Evolutionary conservation across 192 early-diverging fungal genomes (phyloP).

Genomic region (Backusella australiensis): DNA sequence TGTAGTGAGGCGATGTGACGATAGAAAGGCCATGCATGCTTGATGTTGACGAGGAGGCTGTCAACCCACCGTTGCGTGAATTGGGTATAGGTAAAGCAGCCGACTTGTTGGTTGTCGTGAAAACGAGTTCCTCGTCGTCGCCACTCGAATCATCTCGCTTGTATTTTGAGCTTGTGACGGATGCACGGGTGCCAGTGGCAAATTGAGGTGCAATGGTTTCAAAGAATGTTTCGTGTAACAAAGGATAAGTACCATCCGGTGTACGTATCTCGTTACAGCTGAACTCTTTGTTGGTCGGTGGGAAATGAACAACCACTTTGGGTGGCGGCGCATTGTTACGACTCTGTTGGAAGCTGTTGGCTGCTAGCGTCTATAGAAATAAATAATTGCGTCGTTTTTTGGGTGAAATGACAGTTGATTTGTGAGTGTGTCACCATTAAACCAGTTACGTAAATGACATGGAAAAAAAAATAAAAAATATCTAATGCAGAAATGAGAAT

Average conservation of each 20-base stretch:
- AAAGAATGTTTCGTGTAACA: constrained; percentile 46
- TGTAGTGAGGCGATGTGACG: neutral
- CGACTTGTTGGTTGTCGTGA: neutral
- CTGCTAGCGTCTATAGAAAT: neutral
- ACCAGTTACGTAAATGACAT: constrained; percentile 2
- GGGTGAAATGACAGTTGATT: neutral
- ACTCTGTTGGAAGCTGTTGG: neutral
- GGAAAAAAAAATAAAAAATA: neutral
- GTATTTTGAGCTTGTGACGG: constrained; percentile 44
- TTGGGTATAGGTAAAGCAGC: constrained; percentile 22
- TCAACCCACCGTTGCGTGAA: neutral
- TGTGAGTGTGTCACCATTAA: neutral
- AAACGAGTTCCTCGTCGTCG: neutral
- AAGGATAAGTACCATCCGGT: constrained; percentile 50
- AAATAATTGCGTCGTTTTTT: neutral
- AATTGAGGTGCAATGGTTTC: constrained; percentile 46
- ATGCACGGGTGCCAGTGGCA: constrained; percentile 43
- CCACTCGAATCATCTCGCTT: neutral
- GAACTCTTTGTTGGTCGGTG: constrained; percentile 30
- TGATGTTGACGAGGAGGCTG: neutral
- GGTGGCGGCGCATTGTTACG: neutral
- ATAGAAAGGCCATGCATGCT: neutral
- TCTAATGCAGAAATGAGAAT: neutral
- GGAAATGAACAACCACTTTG: constrained; percentile 22
- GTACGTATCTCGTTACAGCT: constrained; percentile 47